Evolutionary conservation across 441 rosid genomes (phyloP), one percentile per base, ranked within the genome.

Genomic region (Brassica balearica): DNA sequence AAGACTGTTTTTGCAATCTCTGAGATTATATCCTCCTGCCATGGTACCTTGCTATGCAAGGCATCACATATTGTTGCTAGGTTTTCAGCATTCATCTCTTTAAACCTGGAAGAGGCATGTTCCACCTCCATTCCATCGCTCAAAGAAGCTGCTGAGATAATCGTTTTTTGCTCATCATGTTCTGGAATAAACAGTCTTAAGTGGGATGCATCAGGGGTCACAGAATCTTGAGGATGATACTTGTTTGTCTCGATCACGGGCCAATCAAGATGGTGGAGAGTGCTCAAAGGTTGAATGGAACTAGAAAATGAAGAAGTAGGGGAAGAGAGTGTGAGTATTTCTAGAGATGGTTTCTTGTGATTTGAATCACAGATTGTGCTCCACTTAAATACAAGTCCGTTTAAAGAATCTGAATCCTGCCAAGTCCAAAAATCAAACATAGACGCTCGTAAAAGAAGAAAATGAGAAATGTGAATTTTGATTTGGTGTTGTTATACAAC

Each of bases 81-180:
- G 72, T 84, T 89, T 67, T 85, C 86, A 1, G 74, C 79, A 38
- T 76, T 89, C 32, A 83, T 71, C 63, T 89, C 88, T 79, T 89
- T 84, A 82, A 87, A 87, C 75, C 84, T 89, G 2, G 79, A 41
- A 11, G 72, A 72, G 19, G 61, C 72, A 70, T 72, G 77, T 25
- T 86, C 93, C 68, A 86, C 80, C 83, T 89, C 93, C 89, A 89
- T 83, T 61, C 82, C 80, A 72, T 90, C 95, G 67, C 89, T 77
- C 0, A 87, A 84, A 72, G 85, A 82, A 17, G 78, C 72, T 46
- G 79, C 84, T 5, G 90, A 88, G 78, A 79, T 81, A 0, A 78
- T 73, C 62, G 81, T 9, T 9, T 38, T 38, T 8, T 38, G 46
- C 46, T 8, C 12, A 3, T 38, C 46, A 38, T 38, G 46, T 38